Evolutionary conservation across 352 stramenopile species (phyloP).

Genomic region (Plasmopara halstedii): DNA sequence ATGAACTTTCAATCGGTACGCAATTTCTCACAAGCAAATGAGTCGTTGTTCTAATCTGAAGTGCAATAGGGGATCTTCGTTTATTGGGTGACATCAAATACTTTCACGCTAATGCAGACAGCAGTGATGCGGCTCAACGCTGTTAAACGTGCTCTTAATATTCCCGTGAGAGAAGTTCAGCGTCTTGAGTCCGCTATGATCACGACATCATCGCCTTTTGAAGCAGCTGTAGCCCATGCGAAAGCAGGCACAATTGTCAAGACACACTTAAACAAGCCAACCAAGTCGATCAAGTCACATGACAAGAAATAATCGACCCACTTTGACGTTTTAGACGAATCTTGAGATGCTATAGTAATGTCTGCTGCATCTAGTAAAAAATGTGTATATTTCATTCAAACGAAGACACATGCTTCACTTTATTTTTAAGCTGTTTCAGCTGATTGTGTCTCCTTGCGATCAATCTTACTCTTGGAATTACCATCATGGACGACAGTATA

Average conservation of each 20-base stretch:
- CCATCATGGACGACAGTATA: slow-evolving; percentile 30
- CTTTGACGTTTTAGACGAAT: slow-evolving; percentile 3
- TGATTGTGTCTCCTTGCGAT: slow-evolving; percentile 9
- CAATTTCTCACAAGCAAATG: background rate
- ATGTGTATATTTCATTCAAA: slow-evolving; percentile 7
- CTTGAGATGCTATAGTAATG: background rate
- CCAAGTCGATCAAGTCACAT: slow-evolving; percentile 18
- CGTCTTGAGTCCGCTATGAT: slow-evolving; percentile 25
- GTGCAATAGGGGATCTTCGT: slow-evolving; percentile 60
- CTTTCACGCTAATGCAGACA: slow-evolving; percentile 66
- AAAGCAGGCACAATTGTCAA: slow-evolving; percentile 62
- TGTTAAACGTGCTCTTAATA: slow-evolving; percentile 47
- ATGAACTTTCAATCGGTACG: slow-evolving; percentile 80
- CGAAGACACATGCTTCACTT: too few relatives aligned
- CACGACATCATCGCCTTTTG: slow-evolving; percentile 51
- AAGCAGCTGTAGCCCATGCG: slow-evolving; percentile 56
- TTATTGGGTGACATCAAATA: slow-evolving; percentile 84
- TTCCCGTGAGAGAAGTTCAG: slow-evolving; percentile 40
- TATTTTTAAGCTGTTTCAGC: background rate
- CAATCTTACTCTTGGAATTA: background rate
- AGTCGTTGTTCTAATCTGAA: background rate
- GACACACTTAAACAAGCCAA: slow-evolving; percentile 62
- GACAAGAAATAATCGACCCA: slow-evolving; percentile 25
- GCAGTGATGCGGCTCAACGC: slow-evolving; percentile 43
- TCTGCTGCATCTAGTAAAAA: slow-evolving; percentile 5